Conservation (phyloP, 768 basidiomycete genomes). For the Suillus alpinus region DNA sequence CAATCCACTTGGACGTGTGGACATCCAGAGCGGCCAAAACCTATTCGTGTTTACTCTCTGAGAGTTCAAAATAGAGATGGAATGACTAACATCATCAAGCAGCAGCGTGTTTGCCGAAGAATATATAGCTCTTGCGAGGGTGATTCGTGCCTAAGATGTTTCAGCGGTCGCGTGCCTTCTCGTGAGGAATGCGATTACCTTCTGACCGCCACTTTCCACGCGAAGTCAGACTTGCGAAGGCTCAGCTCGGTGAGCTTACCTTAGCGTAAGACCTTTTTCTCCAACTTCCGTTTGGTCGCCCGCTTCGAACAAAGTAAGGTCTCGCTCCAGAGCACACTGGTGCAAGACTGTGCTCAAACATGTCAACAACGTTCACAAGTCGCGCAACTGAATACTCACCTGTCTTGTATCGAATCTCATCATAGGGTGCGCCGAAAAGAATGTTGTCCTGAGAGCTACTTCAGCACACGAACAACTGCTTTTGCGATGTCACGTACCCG, state of each 20-base stretch:
- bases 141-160: slow-evolving; percentile 41
- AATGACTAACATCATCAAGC: slow-evolving; percentile 62
- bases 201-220: slow-evolving; percentile 49
- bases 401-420: slow-evolving; percentile 40
- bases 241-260: slow-evolving; percentile 17
- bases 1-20: slow-evolving; percentile 49
- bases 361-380: neutral
- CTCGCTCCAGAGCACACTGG: slow-evolving; percentile 42
- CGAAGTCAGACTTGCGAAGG: neutral
- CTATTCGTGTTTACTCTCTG: slow-evolving; percentile 3
- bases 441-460: slow-evolving; percentile 41
- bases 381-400: slow-evolving; percentile 20
- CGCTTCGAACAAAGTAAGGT: slow-evolving; percentile 48
- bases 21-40: slow-evolving; percentile 59
- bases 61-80: neutral
- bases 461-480: neutral
- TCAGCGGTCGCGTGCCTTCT: neutral
- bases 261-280: slow-evolving; percentile 63
- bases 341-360: slow-evolving; percentile 27
- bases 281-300: slow-evolving; percentile 72
- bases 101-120: slow-evolving; percentile 60
- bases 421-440: slow-evolving; percentile 38
- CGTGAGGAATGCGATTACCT: slow-evolving; percentile 32
- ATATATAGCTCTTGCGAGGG: slow-evolving; percentile 58
- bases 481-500: slow-evolving; percentile 31